Evolutionary conservation across 305 asterid species (phyloP), one percentile per base, ranked within the genome.

Genomic region (Ajuga reptans): DNA sequence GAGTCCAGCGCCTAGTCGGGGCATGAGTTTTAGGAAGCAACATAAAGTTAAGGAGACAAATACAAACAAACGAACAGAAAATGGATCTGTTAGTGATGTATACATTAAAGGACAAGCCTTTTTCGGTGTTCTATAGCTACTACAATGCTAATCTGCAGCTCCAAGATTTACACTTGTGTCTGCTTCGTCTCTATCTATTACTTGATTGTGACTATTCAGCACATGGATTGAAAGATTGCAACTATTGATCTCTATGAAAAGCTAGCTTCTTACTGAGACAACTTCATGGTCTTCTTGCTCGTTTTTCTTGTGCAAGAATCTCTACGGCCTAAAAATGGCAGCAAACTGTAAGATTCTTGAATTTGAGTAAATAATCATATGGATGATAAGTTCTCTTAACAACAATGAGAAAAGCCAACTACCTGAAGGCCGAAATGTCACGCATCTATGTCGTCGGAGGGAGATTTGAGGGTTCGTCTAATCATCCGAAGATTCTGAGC

Each of bases 401-500:
- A 69, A 34, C 59, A 21, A 37, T 56, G 66, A 71, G 73, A 53
- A n/a, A 12, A 36, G 34, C 43, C 65, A 9, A 63, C 63, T 41
- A 75, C 80, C 73, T 57, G 63, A 53, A 49, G 33, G 53, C 50
- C 10, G 43, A 54, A 37, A 14, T n/a, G 2, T 77, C 77, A 73
- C 41, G 83, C 83, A 37, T 75, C 78, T 72, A 57, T 53, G 33
- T 70, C 27, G 36, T 73, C 80, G 0, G 75, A 34, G 42, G 85
- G 66, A 52, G 60, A 72, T 72, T 75, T 81, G 3, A 43, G 52
- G 0, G 75, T 15, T 66, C 49, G 75, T 65, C 94, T 77, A 29
- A 89, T 82, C 45, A 72, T 79, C 34, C 87, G 85, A 2, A 91
- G 82, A 80, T 89, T 85, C 59, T 89, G 87, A 75, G 95, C 93